Base-by-base conservation (phyloP, 2,329 filamentous ascomycete species). In the Botrytis fabae region DNA sequence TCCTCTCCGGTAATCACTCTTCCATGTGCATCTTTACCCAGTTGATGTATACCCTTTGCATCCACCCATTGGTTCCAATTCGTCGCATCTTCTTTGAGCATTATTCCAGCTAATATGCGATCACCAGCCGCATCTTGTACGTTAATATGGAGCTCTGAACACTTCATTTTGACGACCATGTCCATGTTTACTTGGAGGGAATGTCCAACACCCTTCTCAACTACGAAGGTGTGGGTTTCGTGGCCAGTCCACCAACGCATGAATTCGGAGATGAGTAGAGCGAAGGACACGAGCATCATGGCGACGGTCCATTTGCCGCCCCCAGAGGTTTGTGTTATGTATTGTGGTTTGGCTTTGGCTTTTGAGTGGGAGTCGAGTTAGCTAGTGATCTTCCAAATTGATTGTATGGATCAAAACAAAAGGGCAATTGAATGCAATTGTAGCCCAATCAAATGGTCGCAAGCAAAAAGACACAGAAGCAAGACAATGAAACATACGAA, bases 311-410 rank as follows among this genome's bases (percentile, higher is more conserved):
- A 98, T 84, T 97, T 94, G 75, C 95, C 95, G 79, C 96, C 97
- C 79, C 92, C 92, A 54, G 92, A 88, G 46, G 94, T 97, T 76
- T 91, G 89, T 64, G 92, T 91, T 72, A 96, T 91, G 83, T 98
- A 99, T 80, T 95, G 94, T 25, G 95, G 90, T 85, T 98, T 98
- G 71, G 95, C 93, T 86, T 99, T 98, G 77, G 96, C 95, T 97
- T 80, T 71, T 74, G 28, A n/a, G 35, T 16, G 46, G 28, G 9
- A 42, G 8, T 25, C 51, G 12, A 16, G 38, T 68, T 74, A 66
- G 44, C 57, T 22, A 4, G 20, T 60, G 16, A 46, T 12, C 28
- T 66, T 63, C 16, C 16, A 28, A 57, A 5, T 25, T 32, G 48
- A 14, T 48, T 40, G 12, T 64, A 25, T 59, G 71, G 25, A 32